Percentiles rank a stretch among this genome's conserved stretches.
phyloP scores from a whole-genome alignment of 257 asterid genomes.

The Eustoma russellianum region DNA sequence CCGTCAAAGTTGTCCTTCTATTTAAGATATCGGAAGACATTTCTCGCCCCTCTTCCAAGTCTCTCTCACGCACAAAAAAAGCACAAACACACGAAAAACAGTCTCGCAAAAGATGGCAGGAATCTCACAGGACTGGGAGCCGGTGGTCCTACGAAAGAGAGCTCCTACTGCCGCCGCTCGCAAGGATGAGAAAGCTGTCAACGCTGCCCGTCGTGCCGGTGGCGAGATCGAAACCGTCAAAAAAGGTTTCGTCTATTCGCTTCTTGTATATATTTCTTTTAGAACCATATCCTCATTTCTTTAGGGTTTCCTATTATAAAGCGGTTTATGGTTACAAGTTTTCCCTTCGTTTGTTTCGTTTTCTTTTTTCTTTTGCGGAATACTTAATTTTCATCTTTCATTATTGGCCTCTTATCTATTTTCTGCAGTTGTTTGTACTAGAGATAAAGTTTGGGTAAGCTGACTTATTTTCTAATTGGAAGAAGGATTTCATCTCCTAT shows the following conservation, averaged over 20 bases:
- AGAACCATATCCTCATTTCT: too few relatives aligned
- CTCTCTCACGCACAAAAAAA: too few relatives aligned
- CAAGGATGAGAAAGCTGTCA: conserved; percentile 90
- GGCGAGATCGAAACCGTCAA: conserved; percentile 86
- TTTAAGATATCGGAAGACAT: too few relatives aligned
- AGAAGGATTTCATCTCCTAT: background rate
- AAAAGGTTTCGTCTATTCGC: conserved; percentile 34
- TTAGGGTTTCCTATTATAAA: background rate
- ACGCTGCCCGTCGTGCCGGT: conserved; percentile 95
- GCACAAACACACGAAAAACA: too few relatives aligned
- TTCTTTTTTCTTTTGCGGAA: background rate
- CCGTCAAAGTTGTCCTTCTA: too few relatives aligned
- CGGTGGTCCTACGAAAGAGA: conserved; percentile 80
- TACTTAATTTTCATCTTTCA: background rate
- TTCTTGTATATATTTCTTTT: background rate
- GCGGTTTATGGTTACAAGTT: background rate
- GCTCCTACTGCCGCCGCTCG: conserved; percentile 93
- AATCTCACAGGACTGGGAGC: conserved; percentile 89
- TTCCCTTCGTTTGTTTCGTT: background rate
- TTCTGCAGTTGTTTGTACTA: too few relatives aligned
- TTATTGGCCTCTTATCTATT: too few relatives aligned
- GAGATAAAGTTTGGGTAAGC: too few relatives aligned
- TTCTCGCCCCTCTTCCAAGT: too few relatives aligned
- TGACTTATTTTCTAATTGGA: background rate
- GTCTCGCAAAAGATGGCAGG: conserved; percentile 19